Percentiles rank a stretch among this genome's conserved stretches.
phyloP scores from a whole-genome alignment of 2,329 filamentous ascomycete species.

The Aspergillus sp. region DNA sequence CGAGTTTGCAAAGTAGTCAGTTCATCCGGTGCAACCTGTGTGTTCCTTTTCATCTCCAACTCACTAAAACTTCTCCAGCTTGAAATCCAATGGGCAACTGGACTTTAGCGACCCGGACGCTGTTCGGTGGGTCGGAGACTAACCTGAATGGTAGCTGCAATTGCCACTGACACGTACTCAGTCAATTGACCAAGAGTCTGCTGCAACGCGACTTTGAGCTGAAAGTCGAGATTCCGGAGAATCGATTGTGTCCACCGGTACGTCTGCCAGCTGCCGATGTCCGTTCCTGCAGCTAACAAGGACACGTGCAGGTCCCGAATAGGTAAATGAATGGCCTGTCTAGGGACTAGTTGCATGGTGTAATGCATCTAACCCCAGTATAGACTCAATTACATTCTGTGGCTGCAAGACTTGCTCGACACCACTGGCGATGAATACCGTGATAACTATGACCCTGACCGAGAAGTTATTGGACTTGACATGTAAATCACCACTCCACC shows the following conservation, averaged over 20 bases:
- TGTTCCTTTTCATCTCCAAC: conserved; percentile 30
- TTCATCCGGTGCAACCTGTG: conserved; percentile 37
- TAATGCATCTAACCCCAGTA: conserved; percentile 24
- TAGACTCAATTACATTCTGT: conserved; percentile 86
- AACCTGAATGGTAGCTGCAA: conserved; percentile 12
- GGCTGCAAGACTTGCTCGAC: conserved; percentile 81
- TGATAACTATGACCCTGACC: conserved; percentile 55
- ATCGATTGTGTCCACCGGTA: conserved; percentile 85
- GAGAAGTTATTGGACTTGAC: conserved; percentile 71
- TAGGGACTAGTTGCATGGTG: too few relatives aligned
- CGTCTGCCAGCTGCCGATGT: conserved; percentile 20
- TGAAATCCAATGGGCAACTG: conserved; percentile 61
- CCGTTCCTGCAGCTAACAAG: conserved; percentile 9
- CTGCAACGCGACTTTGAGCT: conserved; percentile 75
- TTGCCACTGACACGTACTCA: conserved; percentile 29
- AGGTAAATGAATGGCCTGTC: conserved; percentile 34
- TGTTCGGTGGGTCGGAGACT: conserved; percentile 60
- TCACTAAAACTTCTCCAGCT: conserved; percentile 34
- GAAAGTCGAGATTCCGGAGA: conserved; percentile 67
- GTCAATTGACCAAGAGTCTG: conserved; percentile 73
- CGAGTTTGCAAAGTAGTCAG: conserved; percentile 61
- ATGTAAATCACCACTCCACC: conserved; percentile 52
- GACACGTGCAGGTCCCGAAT: conserved; percentile 44
- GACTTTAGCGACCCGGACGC: conserved; percentile 79
- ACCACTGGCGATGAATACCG: conserved; percentile 56